A percentile compares a stretch with the other conserved stretches of the same genome.
Evolutionary conservation across 1,284 basidiomycete genomes (phyloP).

Genomic region (Golubevia sp.): DNA sequence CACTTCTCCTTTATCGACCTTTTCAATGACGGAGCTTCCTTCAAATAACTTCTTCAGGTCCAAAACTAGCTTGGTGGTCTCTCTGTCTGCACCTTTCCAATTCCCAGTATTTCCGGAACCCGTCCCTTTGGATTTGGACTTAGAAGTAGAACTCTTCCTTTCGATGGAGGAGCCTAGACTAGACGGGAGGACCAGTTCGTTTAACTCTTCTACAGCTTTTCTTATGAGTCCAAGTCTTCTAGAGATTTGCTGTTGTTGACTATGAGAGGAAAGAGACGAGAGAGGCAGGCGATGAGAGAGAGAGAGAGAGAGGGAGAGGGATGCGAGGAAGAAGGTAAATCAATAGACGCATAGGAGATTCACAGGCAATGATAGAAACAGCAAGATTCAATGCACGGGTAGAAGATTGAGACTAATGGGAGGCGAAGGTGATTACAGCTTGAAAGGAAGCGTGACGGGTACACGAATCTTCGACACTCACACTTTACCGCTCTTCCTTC

Average conservation of each 20-base stretch:
- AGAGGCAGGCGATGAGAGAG: background rate
- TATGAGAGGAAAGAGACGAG: background rate
- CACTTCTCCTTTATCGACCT: background rate
- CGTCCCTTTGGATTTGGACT: background rate
- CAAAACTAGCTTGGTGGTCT: background rate
- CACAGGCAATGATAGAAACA: background rate
- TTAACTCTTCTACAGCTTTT: background rate
- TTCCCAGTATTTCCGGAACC: too few relatives aligned
- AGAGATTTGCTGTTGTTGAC: background rate
- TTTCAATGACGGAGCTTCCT: background rate
- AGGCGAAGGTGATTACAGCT: background rate
- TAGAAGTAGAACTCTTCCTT: too few relatives aligned
- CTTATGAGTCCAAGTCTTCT: background rate
- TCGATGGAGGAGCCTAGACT: too few relatives aligned
- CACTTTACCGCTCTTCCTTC: background rate
- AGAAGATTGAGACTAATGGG: background rate
- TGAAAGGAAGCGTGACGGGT: background rate
- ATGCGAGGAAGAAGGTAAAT: too few relatives aligned
- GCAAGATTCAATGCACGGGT: too few relatives aligned
- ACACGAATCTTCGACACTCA: background rate
- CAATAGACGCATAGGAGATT: background rate
- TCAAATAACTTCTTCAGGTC: background rate
- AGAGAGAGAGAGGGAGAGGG: too few relatives aligned
- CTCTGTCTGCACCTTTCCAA: background rate
- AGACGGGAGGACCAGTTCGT: background rate